A percentile compares a stretch with the other conserved stretches of the same genome.
phyloP scores from a whole-genome alignment of 1,284 basidiomycete species.

The Rhodotorula sp. region DNA sequence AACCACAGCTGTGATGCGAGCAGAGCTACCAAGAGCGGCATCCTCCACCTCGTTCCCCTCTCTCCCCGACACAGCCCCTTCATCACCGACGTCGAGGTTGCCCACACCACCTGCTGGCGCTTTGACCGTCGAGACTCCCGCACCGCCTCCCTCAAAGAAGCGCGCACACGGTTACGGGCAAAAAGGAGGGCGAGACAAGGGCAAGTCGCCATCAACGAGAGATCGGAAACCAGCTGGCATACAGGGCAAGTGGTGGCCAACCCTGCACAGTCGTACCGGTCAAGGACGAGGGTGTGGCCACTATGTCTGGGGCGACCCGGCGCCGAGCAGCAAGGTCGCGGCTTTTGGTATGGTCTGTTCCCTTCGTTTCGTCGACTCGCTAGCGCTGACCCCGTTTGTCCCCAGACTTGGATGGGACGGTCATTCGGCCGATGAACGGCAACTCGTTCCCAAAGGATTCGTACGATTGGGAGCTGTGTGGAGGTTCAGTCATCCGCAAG shows the following conservation, averaged over 20 bases:
- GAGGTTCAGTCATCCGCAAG: conserved; percentile 59
- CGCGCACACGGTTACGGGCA: too few relatives aligned
- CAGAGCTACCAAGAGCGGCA: background rate
- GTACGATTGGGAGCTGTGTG: conserved; percentile 69
- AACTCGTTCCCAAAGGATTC: conserved; percentile 54
- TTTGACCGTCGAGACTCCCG: background rate
- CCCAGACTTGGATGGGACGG: conserved; percentile 67
- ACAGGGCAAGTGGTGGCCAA: background rate
- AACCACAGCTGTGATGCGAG: background rate
- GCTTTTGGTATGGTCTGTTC: conserved; percentile 22
- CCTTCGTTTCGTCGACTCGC: background rate
- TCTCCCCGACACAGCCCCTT: background rate
- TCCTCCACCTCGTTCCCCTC: background rate
- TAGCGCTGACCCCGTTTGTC: background rate
- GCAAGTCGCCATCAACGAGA: background rate
- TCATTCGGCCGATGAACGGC: conserved; percentile 65
- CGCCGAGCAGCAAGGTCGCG: conserved; percentile 14
- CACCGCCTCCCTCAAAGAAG: too few relatives aligned
- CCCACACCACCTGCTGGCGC: background rate
- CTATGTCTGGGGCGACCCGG: conserved; percentile 8
- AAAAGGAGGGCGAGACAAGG: background rate
- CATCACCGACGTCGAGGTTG: background rate
- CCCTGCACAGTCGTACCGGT: background rate
- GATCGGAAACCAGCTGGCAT: background rate
- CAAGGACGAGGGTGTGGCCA: conserved; percentile 11